Evolutionary conservation across 768 basidiomycete genomes (phyloP).

Genomic region (Serpula lacrymans): DNA sequence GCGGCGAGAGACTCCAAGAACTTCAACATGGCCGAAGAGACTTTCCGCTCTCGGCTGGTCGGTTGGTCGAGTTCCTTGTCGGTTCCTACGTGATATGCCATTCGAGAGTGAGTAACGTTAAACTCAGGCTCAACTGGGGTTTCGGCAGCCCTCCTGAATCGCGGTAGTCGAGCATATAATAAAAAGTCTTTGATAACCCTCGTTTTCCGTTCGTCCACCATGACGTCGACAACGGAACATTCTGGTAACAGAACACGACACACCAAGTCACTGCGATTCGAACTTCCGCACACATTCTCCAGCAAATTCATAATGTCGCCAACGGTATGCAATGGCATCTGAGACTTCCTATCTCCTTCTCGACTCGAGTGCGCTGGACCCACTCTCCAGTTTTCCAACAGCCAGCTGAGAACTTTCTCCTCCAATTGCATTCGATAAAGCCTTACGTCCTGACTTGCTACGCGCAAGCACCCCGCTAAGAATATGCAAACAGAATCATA

Average conservation of each 20-base stretch:
- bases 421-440: conserved; percentile 84
- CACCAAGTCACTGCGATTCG: conserved; percentile 41
- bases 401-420: conserved; percentile 82
- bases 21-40: conserved; percentile 62
- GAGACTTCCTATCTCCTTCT: conserved; percentile 32
- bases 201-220: conserved; percentile 57
- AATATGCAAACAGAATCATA: conserved; percentile 90
- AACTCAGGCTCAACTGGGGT: conserved; percentile 2
- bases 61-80: conserved; percentile 42
- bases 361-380: conserved; percentile 34
- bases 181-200: conserved; percentile 67
- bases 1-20: conserved; percentile 47
- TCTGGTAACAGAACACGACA: conserved; percentile 64
- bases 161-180: conserved; percentile 60
- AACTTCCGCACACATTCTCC: conserved; percentile 58
- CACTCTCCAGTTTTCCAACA: conserved; percentile 67
- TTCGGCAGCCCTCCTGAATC: conserved; percentile 18
- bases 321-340: conserved; percentile 51
- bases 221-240: conserved; percentile 56
- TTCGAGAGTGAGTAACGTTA: conserved; percentile 7
- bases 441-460: conserved; percentile 78
- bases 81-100: conserved; percentile 6
- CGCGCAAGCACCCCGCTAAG: conserved; percentile 60
- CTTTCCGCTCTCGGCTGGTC: conserved; percentile 54
- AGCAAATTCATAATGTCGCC: conserved; percentile 64